A percentile compares a stretch with the other conserved stretches of the same genome.
Conservation (phyloP, 1,139 yeast genomes). For the Sugiyamaella xylanicola region DNA sequence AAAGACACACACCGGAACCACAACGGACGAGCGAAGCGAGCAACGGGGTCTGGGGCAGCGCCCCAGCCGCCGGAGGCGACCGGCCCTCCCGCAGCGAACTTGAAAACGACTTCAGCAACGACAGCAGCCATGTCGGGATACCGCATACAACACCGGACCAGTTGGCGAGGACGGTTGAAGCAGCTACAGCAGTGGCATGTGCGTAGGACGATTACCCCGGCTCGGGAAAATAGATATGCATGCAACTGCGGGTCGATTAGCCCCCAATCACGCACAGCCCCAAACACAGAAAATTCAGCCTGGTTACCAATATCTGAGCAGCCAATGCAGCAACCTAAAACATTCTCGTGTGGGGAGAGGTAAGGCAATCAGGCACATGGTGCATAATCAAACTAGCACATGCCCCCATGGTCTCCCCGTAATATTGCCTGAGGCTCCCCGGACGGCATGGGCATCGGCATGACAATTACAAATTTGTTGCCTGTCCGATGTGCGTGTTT, state of each 20-base stretch:
- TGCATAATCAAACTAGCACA: conserved; percentile 1
- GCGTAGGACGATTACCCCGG: not conserved
- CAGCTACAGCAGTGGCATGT: not conserved
- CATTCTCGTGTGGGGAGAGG: conserved; percentile 1
- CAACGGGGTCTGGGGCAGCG: too few relatives aligned
- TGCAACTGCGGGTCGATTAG: not conserved
- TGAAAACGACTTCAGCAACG: too few relatives aligned
- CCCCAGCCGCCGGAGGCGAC: too few relatives aligned
- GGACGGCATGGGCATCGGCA: not conserved
- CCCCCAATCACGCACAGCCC: not conserved
- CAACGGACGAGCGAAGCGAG: too few relatives aligned
- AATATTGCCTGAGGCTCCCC: not conserved
- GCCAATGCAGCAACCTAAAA: not conserved
- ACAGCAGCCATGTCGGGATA: too few relatives aligned
- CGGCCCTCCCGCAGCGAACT: too few relatives aligned
- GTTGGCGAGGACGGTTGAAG: not conserved
- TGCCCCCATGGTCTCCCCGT: not conserved
- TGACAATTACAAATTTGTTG: not conserved
- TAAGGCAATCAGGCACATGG: conserved; percentile 5
- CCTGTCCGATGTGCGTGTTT: not conserved
- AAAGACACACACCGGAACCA: too few relatives aligned
- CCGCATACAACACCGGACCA: too few relatives aligned
- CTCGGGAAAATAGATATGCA: not conserved
- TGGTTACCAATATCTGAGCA: not conserved
- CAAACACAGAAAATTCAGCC: not conserved